These are phyloP conservation scores for Plasmodium chabaudi DNA, from an alignment of 169 alveolate species.

Conservation along the genomic window DNA sequence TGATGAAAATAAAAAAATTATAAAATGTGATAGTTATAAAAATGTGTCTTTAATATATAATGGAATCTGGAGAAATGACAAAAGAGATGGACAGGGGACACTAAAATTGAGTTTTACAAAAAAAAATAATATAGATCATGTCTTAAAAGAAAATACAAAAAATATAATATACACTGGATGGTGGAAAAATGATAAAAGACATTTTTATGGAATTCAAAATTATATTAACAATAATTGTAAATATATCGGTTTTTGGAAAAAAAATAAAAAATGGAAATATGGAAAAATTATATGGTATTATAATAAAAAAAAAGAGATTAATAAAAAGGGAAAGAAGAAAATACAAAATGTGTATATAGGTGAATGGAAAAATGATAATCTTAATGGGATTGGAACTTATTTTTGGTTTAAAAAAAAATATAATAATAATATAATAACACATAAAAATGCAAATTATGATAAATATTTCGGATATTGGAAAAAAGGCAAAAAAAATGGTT, in stretches of 20 bases:
- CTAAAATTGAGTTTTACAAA: neutral
- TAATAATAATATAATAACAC: neutral
- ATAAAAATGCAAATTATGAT: conserved; percentile 24
- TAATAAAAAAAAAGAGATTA: neutral
- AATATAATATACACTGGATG: conserved; percentile 28
- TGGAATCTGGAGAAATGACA: conserved; percentile 35
- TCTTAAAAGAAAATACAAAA: neutral
- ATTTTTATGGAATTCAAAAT: conserved; percentile 57
- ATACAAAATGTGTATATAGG: conserved; percentile 18
- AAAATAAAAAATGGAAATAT: conserved; percentile 31
- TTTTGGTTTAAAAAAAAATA: conserved; percentile 17
- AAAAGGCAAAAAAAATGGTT: conserved; percentile 50
- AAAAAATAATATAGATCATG: no score
- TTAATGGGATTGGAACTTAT: conserved; percentile 38
- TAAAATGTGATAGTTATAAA: no score
- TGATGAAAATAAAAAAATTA: no score
- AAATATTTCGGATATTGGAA: conserved; percentile 48
- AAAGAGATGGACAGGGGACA: conserved; percentile 46
- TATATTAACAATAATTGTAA: conserved; percentile 5
- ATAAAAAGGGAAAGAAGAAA: neutral
- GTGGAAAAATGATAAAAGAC: conserved; percentile 27
- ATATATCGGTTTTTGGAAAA: conserved; percentile 47
- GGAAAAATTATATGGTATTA: conserved; percentile 43
- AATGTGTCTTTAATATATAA: neutral
- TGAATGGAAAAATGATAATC: conserved; percentile 41